Evolutionary conservation across 2,329 filamentous ascomycete genomes (phyloP).

Genomic region (Colletotrichum cordylinicola): DNA sequence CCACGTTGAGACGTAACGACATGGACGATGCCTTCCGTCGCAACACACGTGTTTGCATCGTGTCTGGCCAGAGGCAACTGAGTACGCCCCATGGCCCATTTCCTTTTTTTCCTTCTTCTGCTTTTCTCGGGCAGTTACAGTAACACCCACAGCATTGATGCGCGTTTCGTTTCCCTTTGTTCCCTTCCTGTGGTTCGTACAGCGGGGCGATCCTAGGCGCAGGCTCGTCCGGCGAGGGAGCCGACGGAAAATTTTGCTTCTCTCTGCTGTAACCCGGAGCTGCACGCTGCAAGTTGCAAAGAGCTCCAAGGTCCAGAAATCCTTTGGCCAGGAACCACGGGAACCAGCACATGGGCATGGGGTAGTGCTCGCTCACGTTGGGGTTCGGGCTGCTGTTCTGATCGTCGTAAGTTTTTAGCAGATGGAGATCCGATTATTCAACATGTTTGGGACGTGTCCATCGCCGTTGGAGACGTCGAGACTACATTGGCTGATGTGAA

Average conservation of each 20-base stretch:
- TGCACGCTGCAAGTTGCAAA: not conserved
- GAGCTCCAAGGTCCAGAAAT: not conserved
- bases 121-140: not conserved
- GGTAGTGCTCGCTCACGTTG: not conserved
- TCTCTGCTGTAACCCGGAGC: not conserved
- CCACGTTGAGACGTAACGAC: conserved; percentile 15
- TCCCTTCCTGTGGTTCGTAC: not conserved
- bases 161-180: not conserved
- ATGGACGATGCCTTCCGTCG: not conserved
- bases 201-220: not conserved
- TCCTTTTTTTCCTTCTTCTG: not conserved
- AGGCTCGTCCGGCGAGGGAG: not conserved
- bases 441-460: not conserved
- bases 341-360: not conserved
- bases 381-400: not conserved
- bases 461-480: not conserved
- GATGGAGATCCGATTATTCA: not conserved
- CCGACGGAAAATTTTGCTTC: conserved; percentile 12
- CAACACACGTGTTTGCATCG: conserved; percentile 13
- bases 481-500: not conserved
- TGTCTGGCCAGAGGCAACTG: not conserved
- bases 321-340: not conserved
- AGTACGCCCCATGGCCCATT: not conserved
- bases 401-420: conserved; percentile 2
- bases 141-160: not conserved